Base-by-base conservation (phyloP, 2,329 filamentous ascomycete genomes). In the Diaporthe caulivora region DNA sequence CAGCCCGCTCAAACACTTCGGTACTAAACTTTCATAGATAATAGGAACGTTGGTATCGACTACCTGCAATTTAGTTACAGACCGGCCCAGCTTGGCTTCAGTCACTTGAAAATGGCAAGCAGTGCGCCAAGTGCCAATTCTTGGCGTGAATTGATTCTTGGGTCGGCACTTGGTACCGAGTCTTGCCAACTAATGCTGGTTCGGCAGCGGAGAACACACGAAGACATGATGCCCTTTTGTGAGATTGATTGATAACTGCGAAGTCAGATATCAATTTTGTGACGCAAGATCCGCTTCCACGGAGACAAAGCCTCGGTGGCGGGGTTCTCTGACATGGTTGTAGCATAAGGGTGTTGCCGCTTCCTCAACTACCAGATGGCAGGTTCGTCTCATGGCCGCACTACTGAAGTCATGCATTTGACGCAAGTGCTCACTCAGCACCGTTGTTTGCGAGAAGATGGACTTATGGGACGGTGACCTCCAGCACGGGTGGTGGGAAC, bases 81-180 rank as follows among this genome's bases (percentile, higher is more conserved):
- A 67, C 31, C 47, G 62, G 31, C 31, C 8, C n/a, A 40, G 31
- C 62, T 67, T 53, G 62, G 62, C 62, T 67, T 67, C 31, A 40
- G 3, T 34, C 31, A 10, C 21, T 37, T 24, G 47, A 29, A 67
- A n/a, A 26, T 13, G 31, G 62, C 9, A 37, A 65, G 21, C 29
- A 37, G 29, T 15, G 44, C 62, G 44, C 44, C 62, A 37, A 67
- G 31, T 26, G 44, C 62, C 31, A 67, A 53, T 13, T 26, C 62
- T 67, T 67, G 47, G 62, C 62, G 31, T 37, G 31, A 37, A 53
- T 21, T 21, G 21, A 26, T 26, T 8, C 44, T 34, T n/a, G 3
- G 26, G 62, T 44, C 62, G 62, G 42, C 13, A 49, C 44, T 65
- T 37, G 13, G 24, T 21, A 26, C 34, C 47, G 29, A 40, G 26